Conservation (phyloP, 345 rosid species). For the Pistacia vera region DNA sequence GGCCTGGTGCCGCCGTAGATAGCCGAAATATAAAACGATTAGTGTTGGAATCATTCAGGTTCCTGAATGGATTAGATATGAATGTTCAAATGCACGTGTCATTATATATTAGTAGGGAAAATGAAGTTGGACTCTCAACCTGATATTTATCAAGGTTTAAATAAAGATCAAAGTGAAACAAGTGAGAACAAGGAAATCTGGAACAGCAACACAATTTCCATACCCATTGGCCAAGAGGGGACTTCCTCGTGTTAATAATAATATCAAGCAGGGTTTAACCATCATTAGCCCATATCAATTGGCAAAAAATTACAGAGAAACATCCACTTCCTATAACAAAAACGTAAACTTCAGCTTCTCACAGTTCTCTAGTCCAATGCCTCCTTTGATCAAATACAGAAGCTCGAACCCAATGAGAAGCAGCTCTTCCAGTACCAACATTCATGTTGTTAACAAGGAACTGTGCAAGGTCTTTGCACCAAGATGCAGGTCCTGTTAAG, state of each 20-base stretch:
- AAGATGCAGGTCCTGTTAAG: slow-evolving; percentile 6
- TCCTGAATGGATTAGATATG: no score
- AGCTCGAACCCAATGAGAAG: background rate
- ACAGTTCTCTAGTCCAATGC: background rate
- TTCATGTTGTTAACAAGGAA: background rate
- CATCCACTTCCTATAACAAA: background rate
- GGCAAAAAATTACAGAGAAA: background rate
- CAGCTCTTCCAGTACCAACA: background rate
- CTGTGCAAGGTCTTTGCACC: background rate
- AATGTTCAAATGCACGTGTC: no score
- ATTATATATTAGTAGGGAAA: no score
- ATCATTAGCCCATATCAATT: background rate
- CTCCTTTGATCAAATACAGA: background rate
- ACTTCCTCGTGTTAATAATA: background rate
- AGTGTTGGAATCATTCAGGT: no score
- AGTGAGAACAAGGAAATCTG: background rate
- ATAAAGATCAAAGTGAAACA: background rate
- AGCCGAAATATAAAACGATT: no score
- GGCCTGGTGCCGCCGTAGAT: no score
- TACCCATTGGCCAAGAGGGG: background rate
- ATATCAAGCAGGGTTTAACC: background rate
- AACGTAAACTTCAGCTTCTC: background rate
- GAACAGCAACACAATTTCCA: background rate
- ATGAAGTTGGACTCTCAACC: no score
- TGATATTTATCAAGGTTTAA: no score